These are phyloP conservation scores for Petrea volubilis DNA, from an alignment of 257 asterid genomes.

Conservation along the genomic window DNA sequence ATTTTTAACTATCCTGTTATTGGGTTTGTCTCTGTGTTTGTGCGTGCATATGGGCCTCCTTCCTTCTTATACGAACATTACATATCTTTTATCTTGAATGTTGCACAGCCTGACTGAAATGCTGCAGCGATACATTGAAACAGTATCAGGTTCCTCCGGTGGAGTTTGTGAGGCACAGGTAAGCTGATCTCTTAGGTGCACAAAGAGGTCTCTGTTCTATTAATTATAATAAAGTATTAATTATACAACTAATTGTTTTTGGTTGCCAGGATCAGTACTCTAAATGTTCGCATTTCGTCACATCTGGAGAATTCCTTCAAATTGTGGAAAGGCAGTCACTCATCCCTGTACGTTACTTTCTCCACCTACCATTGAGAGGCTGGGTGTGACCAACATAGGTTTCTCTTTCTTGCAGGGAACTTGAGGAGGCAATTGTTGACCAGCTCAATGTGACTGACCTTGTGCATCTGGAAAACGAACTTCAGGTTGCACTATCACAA, in stretches of 20 bases:
- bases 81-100: conserved; percentile 5
- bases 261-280: conserved; percentile 33
- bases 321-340: conserved; percentile 47
- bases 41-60: not conserved
- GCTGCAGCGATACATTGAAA: conserved; percentile 24
- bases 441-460: conserved; percentile 45
- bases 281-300: conserved; percentile 25
- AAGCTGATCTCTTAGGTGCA: not conserved
- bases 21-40: not conserved
- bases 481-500: conserved; percentile 47
- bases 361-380: not conserved
- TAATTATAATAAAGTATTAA: not conserved
- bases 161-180: conserved; percentile 22
- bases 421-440: conserved; percentile 37
- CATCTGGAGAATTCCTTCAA: conserved; percentile 47
- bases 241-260: too few relatives aligned
- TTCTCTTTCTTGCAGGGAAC: conserved; percentile 30
- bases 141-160: conserved; percentile 13
- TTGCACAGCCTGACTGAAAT: conserved; percentile 29
- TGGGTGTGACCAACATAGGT: not conserved
- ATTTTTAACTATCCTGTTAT: not conserved
- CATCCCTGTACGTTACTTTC: conserved; percentile 12
- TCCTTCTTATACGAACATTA: not conserved
- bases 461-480: conserved; percentile 46
- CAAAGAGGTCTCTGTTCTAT: not conserved